These are phyloP conservation scores for Nepenthes alata DNA, from an alignment of 179 eudicot species.

Conservation along the genomic window DNA sequence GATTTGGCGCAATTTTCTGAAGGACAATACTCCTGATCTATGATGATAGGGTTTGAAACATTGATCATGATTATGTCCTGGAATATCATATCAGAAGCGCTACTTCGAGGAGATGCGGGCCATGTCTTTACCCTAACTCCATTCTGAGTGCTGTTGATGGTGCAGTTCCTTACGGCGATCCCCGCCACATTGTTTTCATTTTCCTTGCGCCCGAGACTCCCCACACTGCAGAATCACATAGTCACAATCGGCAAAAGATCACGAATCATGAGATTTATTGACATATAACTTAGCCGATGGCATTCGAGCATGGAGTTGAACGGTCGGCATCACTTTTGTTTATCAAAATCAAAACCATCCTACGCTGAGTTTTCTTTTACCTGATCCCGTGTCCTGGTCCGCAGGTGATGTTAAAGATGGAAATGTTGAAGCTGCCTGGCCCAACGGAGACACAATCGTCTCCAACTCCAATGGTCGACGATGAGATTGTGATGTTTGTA, in stretches of 20 bases:
- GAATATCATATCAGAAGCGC: conserved; percentile 1
- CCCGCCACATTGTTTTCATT: conserved; percentile 1
- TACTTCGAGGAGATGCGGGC: conserved; percentile 1
- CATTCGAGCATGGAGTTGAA: no score
- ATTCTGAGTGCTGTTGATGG: conserved; percentile 4
- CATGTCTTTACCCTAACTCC: conserved; percentile 11
- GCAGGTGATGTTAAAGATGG: conserved; percentile 3
- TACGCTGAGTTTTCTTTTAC: background rate
- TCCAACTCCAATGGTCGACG: conserved; percentile 2
- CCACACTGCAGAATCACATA: conserved; percentile 3
- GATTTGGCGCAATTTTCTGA: background rate
- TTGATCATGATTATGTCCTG: conserved; percentile 5
- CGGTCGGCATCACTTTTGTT: no score
- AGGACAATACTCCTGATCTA: conserved; percentile 10
- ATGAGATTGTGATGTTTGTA: background rate
- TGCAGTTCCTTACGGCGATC: background rate
- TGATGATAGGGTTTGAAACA: conserved; percentile 10
- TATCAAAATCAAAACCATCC: no score
- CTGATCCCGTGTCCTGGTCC: conserved; percentile 16
- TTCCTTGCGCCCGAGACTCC: conserved; percentile 7
- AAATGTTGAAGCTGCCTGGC: conserved; percentile 4
- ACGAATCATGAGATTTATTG: no score
- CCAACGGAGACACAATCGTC: conserved; percentile 15
- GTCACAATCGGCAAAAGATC: no score
- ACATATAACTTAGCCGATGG: no score